Base-by-base conservation (phyloP, 2,329 filamentous ascomycete genomes). In the Purpureocillium lavendulum region DNA sequence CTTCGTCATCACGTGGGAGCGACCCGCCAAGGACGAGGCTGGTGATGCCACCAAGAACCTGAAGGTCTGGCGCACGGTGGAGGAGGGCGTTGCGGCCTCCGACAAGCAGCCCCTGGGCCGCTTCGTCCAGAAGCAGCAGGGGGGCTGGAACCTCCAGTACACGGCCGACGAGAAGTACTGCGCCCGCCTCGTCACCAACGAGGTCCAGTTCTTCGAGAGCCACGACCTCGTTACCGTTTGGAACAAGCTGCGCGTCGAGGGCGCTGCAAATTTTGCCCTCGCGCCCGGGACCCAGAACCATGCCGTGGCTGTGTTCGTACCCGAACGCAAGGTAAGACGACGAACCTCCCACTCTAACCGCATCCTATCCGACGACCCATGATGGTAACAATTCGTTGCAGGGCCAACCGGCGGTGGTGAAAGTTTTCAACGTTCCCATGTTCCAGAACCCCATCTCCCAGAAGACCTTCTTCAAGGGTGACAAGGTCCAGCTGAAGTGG, bases 401-500 rank as follows among this genome's bases (percentile, higher is more conserved):
- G 86, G 90, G 92, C 38, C 85, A 89, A 76, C 92, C 92, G 29
- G 89, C 92, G 40, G 78, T 86, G 2, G 88, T 97, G 61, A 94
- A 94, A 66, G 85, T 97, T 44, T 98, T 84, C 70, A 87, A 90
- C 50, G 85, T 97, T 29, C 90, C 92, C 32, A 75, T 92, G 52
- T 97, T 97, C 66, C 75, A 67, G 47, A 70, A 69, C 39, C 82
- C 89, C 4, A 81, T 95, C 36, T 96, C 90, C 30, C 90, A 97
- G 61, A 98, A 98, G 80, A 96, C 84, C 2, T 98, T 98, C 60
- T 98, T 88, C 79, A 98, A 98, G 71, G 89, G 89, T 47, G 92
- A 98, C 71, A 97, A 97, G 71, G 90, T 98, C 35, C 88, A 96
- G 65, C 71, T 98, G 58, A 96, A 96, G 70, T 98, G 92, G 92